phyloP scores from a whole-genome alignment of 176 grass and related monocot species.

The Urochloa ruziziensis region DNA sequence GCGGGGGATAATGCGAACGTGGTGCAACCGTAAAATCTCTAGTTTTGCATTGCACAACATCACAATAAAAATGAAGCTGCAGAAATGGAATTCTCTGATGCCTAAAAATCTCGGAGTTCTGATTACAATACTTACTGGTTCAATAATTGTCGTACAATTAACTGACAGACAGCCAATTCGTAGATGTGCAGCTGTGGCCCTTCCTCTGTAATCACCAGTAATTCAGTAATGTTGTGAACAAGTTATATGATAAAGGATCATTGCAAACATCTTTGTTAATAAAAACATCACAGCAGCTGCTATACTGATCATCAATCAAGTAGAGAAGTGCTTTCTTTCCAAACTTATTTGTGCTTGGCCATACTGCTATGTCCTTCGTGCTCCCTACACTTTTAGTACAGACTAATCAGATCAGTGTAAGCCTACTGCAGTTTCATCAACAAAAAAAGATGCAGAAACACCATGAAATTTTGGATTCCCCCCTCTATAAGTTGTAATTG shows the following conservation, averaged over 20 bases:
- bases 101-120: too few species aligned
- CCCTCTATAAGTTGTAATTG: neutral
- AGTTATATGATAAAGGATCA: neutral
- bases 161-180: too few species aligned
- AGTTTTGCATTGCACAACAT: too few species aligned
- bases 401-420: too few species aligned
- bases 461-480: neutral
- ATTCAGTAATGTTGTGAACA: neutral
- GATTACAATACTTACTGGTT: too few species aligned
- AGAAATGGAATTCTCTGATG: too few species aligned
- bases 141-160: neutral
- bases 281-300: neutral
- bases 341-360: too few species aligned
- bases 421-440: neutral
- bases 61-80: too few species aligned
- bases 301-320: neutral
- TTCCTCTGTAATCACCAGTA: neutral
- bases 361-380: neutral
- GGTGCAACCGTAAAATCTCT: too few species aligned
- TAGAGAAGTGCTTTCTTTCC: neutral
- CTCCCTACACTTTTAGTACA: neutral
- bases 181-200: neutral
- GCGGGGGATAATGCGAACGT: too few species aligned
- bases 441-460: neutral
- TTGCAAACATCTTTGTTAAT: neutral